A percentile compares a stretch with the other conserved stretches of the same genome.
phyloP scores from a whole-genome alignment of 225 moss, liverwort and hornwort genomes.

The Polytrichum formosum region DNA sequence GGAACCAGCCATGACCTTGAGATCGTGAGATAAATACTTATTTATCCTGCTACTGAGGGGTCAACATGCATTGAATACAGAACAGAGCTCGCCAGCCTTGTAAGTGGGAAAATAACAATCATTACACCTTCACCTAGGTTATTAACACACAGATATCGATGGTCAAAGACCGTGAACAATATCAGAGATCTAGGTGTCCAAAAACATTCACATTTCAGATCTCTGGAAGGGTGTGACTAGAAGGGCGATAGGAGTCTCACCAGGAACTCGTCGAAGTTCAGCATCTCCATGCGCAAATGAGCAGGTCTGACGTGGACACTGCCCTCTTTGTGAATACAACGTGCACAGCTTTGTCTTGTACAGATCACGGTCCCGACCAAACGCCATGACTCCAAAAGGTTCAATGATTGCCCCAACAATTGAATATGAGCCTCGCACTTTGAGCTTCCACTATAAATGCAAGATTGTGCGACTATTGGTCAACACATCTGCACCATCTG shows the following conservation, averaged over 20 bases:
- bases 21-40: slow-evolving; percentile 1
- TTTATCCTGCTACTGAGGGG: slow-evolving; percentile 1
- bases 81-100: slow-evolving; percentile 9
- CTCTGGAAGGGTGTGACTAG: background rate
- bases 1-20: slow-evolving; percentile 1
- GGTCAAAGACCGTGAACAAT: slow-evolving; percentile 23
- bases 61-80: too few species aligned
- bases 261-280: slow-evolving; percentile 93
- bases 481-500: background rate
- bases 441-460: background rate
- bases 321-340: slow-evolving; percentile 76
- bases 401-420: background rate
- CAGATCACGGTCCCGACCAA: slow-evolving; percentile 76
- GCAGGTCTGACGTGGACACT: slow-evolving; percentile 98
- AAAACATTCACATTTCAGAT: background rate
- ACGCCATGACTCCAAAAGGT: slow-evolving; percentile 32
- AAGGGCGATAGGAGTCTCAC: slow-evolving; percentile 42
- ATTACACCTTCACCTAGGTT: slow-evolving; percentile 40
- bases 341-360: slow-evolving; percentile 99
- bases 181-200: slow-evolving; percentile 23
- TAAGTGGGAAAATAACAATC: slow-evolving; percentile 13
- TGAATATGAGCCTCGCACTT: background rate
- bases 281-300: slow-evolving; percentile 98
- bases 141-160: slow-evolving; percentile 16
- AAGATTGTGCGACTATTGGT: background rate